Evolutionary conservation across 2,329 filamentous ascomycete species (phyloP).

Genomic region (Talaromyces rugulosus): DNA sequence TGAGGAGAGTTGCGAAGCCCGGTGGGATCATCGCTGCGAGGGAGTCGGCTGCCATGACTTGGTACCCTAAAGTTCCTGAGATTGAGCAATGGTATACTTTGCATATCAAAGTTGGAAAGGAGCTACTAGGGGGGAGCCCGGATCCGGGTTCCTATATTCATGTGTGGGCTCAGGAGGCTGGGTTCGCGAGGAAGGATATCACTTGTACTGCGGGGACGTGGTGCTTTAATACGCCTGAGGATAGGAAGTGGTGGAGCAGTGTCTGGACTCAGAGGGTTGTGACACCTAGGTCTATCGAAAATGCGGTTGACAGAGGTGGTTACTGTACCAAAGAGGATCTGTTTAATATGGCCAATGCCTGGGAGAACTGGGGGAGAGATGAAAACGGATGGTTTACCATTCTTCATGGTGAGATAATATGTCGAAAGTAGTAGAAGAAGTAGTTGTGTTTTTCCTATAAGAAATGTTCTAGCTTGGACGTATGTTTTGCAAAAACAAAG

Average conservation of each 20-base stretch:
- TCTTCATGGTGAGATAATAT: constrained; percentile 14
- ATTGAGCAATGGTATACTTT: constrained; percentile 22
- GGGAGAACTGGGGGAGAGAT: constrained; percentile 19
- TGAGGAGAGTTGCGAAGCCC: constrained; percentile 50
- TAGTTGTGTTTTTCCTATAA: no score
- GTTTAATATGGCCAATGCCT: constrained; percentile 16
- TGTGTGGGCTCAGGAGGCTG: constrained; percentile 23
- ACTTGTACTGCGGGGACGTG: constrained; percentile 11
- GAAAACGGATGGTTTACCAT: constrained; percentile 17
- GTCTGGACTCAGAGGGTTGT: constrained; percentile 14
- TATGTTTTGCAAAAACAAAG: constrained; percentile 3
- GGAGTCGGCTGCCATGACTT: constrained; percentile 31
- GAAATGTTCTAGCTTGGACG: not conserved
- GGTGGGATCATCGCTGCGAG: constrained; percentile 50
- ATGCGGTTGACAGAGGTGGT: constrained; percentile 16
- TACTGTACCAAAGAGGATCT: constrained; percentile 19
- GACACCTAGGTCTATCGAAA: constrained; percentile 17
- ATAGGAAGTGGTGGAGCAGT: constrained; percentile 9
- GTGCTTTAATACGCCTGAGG: constrained; percentile 11
- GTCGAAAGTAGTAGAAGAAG: constrained; percentile 7
- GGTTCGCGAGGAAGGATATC: constrained; percentile 18
- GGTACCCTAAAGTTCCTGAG: constrained; percentile 28
- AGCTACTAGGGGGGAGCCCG: constrained; percentile 7
- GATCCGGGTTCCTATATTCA: constrained; percentile 18
- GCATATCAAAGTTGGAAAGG: constrained; percentile 16